Evolutionary conservation across 2,329 filamentous ascomycete species (phyloP), one percentile per base, ranked within the genome.

Genomic region (Cordyceps farinosa): DNA sequence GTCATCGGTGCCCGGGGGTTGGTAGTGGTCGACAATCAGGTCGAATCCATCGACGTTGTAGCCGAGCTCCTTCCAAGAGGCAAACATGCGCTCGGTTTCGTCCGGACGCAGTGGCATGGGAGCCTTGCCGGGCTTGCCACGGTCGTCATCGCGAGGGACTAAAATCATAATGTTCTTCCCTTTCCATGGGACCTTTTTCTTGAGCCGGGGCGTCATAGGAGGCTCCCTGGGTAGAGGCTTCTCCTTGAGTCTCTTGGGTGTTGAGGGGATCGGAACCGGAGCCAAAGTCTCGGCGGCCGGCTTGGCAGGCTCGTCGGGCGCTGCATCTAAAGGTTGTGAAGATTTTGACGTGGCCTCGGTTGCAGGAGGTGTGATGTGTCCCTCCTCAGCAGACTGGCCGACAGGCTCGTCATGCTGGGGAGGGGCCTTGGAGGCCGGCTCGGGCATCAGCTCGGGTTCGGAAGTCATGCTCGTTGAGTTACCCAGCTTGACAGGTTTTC

Each of bases 171-270:
- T 91, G 64, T 85, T 87, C 77, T 91, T 92, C 63, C 88, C 88
- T 70, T 84, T 89, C 89, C 90, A 92, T 52, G 83, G 82, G 2
- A 93, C 80, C 76, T 88, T 91, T 73, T 90, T 92, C 76, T 84
- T 90, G 8, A 84, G 66, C 13, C 85, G 78, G n/a, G 85, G 84
- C 6, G 84, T 84, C 53, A 77, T 73, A 3, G 76, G 73, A 6
- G 76, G 71, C 32, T 77, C 77, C 59, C 76, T 77, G 1, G 76
- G 73, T 15, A 77, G 67, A 50, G 73, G 70, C 66, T 75, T 78
- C 22, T 76, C 71, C 10, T 66, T 69, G 42, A 68, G 69, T 62
- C 74, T 76, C n/a, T 69, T 71, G 3, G 77, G 77, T 1, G 78
- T 78, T 11, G 66, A 67, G 27, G 76, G 75, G 32, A 66, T 65